Evolutionary conservation across 768 basidiomycete genomes (phyloP), one percentile per base, ranked within the genome.

Genomic region (Tulasnella calospora): DNA sequence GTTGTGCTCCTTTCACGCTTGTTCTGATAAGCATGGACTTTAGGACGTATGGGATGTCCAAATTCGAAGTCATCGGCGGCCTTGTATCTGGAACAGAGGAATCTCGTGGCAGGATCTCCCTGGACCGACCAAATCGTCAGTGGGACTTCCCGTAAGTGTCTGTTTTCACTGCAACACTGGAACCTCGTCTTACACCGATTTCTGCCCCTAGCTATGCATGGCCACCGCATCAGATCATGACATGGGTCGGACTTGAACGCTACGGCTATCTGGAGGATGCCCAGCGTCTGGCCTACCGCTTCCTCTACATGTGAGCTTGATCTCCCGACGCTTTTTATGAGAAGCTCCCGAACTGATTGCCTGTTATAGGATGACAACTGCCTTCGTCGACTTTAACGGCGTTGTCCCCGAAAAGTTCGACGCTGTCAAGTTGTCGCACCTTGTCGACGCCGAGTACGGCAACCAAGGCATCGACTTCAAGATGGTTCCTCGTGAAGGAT

Each of bases 371-470:
- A 94, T 95, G 93, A 96, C 95, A 13, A 93, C 92, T 0, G 94
- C 94, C 2, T 94, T 95, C 81, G 96, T 98, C 75, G 95, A 97
- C 84, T 98, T 98, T 85, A 99, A 98, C 84, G 97, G 97, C 4
- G 95, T 98, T 46, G 96, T 99, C 1, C 96, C 97, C 0, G 97
- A 99, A 86, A 99, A 99, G 92, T 98, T 99, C 84, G 96, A 99
- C 82, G 97, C 96, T 2, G 97, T 99, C 81, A 94, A 92, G 84
- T 89, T 98, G 30, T 97, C 94, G 1, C 96, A 98, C 83, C 88
- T 98, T 71, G 96, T 99, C 8, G 96, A 97, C 82, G 98, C 97
- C 69, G 97, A 98, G 86, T 98, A 98, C 82, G 93, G 95, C 12
- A 96, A 96, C 83, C 94, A 96, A 83, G 97, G 97, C 72, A 88